These are phyloP conservation scores for Suaeda aralocaspica DNA, from an alignment of 148 eudicot species.

Conservation along the genomic window DNA sequence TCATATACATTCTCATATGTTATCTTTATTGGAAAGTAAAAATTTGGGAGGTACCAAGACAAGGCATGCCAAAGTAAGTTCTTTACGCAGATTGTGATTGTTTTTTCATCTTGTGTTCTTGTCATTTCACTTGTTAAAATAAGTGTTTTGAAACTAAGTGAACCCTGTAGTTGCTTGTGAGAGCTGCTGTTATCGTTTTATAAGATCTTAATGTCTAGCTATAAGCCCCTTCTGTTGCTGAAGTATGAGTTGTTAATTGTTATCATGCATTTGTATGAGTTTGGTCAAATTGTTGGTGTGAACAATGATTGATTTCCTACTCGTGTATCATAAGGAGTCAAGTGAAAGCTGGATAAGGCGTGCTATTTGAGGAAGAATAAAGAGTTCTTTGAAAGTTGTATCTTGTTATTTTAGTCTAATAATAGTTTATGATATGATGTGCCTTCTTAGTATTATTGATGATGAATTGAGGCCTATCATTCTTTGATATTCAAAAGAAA, in stretches of 20 bases:
- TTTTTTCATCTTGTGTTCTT: background rate
- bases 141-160: too few species aligned
- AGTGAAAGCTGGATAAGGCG: background rate
- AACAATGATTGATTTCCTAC: background rate
- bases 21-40: constrained; percentile 45
- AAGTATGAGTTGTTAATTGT: background rate
- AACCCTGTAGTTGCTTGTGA: background rate
- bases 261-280: background rate
- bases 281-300: background rate
- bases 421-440: too few species aligned
- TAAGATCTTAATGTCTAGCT: too few species aligned
- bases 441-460: background rate
- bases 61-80: constrained; percentile 63
- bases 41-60: constrained; percentile 35
- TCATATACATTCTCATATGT: constrained; percentile 66
- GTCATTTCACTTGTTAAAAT: too few species aligned
- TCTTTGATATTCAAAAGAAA: background rate
- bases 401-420: background rate
- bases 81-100: background rate
- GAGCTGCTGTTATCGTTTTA: background rate
- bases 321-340: background rate
- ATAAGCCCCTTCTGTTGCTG: too few species aligned
- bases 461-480: background rate
- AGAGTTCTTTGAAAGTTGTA: background rate
- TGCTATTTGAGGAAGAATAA: background rate